Conservation (phyloP, 2,329 filamentous ascomycete species). For the Alternaria brassicae region DNA sequence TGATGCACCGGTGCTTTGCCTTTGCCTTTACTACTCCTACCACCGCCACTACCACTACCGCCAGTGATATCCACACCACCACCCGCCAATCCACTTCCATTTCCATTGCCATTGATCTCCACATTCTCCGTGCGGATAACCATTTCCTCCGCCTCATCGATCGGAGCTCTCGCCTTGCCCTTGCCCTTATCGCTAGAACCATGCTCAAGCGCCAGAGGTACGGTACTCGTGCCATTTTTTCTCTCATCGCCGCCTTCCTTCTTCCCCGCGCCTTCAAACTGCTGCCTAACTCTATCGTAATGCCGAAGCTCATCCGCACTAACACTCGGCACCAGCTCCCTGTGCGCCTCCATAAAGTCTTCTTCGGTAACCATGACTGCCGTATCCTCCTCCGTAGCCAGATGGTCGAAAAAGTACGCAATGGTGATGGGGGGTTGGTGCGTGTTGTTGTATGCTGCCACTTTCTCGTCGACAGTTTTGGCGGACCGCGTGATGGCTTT, state of each 20-base stretch:
- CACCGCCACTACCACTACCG: conserved; percentile 27
- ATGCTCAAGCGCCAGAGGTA: not conserved
- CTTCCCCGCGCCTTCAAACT: conserved; percentile 75
- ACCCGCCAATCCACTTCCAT: not conserved
- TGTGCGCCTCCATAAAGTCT: conserved; percentile 83
- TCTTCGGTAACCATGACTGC: conserved; percentile 87
- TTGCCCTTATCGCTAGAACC: conserved; percentile 31
- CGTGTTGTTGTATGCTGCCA: conserved; percentile 70
- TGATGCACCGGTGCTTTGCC: conserved; percentile 44
- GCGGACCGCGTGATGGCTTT: conserved; percentile 96
- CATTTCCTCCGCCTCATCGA: conserved; percentile 49
- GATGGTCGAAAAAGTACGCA: conserved; percentile 95
- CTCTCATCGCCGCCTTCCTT: conserved; percentile 44
- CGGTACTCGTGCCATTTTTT: conserved; percentile 41
- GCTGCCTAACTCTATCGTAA: conserved; percentile 81
- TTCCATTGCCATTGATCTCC: conserved; percentile 35
- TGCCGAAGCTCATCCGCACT: conserved; percentile 90
- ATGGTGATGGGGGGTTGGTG: conserved; percentile 69
- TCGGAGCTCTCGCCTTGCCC: conserved; percentile 33
- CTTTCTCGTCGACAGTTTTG: conserved; percentile 80
- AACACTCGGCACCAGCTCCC: conserved; percentile 90
- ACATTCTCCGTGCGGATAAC: conserved; percentile 52
- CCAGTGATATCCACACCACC: conserved; percentile 1
- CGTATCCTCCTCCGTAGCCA: conserved; percentile 81
- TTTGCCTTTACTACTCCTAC: conserved; percentile 45